Evolutionary conservation across 2,329 filamentous ascomycete genomes (phyloP), one percentile per base, ranked within the genome.

Genomic region (Chaetomiaceae sp.): DNA sequence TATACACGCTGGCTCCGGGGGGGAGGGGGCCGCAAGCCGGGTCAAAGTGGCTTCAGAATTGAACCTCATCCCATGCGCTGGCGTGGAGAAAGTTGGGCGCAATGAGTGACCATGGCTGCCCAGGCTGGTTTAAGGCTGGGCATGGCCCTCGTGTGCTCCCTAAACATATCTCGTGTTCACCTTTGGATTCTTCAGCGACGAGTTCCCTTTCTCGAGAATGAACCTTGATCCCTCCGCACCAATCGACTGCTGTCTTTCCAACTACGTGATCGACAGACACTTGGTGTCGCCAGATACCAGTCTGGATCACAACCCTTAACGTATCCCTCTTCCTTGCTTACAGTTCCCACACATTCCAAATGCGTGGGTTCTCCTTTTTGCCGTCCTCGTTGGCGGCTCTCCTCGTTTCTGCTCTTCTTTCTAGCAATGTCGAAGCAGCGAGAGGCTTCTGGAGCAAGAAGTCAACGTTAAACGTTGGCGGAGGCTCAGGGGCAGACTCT

Each of bases 111-210:
- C 33, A 32, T 37, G 43, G 47, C 13, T 23, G 38, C 5, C 29
- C 23, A 30, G 50, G 43, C 32, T 53, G 42, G 51, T 44, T 55
- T 55, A 45, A 55, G 53, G 46, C 30, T 43, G 37, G 42, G 18
- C 33, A 47, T 46, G 42, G 34, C 50, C 43, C 48, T 40, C 16
- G 18, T 45, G 16, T 48, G 20, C 33, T 29, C 18, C 44, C 33
- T 7, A 32, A 23, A 29, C 6, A 9, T 5, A 13, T 20, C 21
- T 41, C 25, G 18, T 45, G 27, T 42, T 36, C 21, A 29, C 27
- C 21, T 46, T 6, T 34, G 41, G 16, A 14, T 32, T 37, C 5
- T 34, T 38, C 38, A 29, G 30, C 16, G 21, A 33, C 30, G 11
- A 14, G 25, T 13, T 44, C 21, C 25, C n/a, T 11, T 23, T 11